These are phyloP conservation scores for Trichoderma asperelloides DNA, from an alignment of 495 filamentous ascomycete species.

Conservation along the genomic window DNA sequence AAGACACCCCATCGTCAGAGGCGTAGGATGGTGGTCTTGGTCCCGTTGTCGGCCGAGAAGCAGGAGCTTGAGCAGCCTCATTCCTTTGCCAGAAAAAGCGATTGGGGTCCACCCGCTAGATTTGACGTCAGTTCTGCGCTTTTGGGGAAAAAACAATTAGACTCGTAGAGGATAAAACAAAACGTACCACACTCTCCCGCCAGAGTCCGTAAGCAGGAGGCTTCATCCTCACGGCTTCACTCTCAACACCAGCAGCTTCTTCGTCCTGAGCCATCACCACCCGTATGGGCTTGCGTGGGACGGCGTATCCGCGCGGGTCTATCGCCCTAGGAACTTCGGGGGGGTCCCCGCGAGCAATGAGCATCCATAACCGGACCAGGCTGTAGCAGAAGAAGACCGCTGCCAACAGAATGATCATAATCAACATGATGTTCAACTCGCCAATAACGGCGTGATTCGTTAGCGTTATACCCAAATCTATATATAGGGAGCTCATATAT, in stretches of 20 bases:
- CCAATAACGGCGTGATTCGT: conserved; percentile 45
- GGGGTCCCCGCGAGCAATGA: conserved; percentile 30
- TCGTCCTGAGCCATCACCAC: conserved; percentile 55
- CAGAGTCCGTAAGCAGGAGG: conserved; percentile 86
- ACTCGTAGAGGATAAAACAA: background rate
- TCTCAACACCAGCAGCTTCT: conserved; percentile 45
- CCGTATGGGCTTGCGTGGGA: conserved; percentile 52
- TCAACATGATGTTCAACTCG: conserved; percentile 66
- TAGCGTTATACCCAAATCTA: conserved; percentile 62
- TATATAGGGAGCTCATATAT: background rate
- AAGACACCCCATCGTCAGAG: conserved; percentile 62
- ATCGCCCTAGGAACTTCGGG: conserved; percentile 30
- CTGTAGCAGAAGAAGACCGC: conserved; percentile 75
- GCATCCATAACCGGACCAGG: conserved; percentile 62
- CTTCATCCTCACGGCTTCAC: conserved; percentile 46
- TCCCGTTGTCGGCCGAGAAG: conserved; percentile 13
- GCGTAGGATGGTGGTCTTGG: conserved; percentile 60
- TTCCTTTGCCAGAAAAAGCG: conserved; percentile 71
- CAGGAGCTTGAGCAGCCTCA: conserved; percentile 22
- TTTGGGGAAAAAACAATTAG: too few species aligned
- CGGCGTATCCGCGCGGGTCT: conserved; percentile 48
- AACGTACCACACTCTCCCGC: conserved; percentile 71
- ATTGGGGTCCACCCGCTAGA: conserved; percentile 66
- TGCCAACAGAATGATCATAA: conserved; percentile 62
- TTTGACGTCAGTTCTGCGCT: conserved; percentile 15